These are phyloP conservation scores for Aaosphaeria arxii DNA, from an alignment of 2,329 filamentous ascomycete species.

Conservation along the genomic window DNA sequence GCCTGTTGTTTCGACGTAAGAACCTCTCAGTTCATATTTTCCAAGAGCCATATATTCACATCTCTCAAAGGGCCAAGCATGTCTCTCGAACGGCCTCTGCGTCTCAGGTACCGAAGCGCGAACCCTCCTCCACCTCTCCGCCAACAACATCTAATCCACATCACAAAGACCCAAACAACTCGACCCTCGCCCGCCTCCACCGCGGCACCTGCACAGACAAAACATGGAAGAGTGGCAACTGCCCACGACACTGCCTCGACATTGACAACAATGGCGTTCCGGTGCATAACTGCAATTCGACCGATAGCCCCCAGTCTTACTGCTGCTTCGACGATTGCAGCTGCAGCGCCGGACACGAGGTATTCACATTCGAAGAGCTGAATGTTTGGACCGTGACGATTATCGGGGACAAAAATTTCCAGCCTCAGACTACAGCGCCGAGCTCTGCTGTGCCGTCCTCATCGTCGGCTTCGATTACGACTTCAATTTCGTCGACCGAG, in stretches of 20 bases:
- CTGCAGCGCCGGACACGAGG: slow-evolving; percentile 16
- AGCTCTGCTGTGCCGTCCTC: slow-evolving; percentile 1
- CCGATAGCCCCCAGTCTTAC: slow-evolving; percentile 16
- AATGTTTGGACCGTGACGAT: slow-evolving; percentile 24
- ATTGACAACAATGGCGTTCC: slow-evolving; percentile 19
- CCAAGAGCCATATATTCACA: not conserved
- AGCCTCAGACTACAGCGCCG: slow-evolving; percentile 16
- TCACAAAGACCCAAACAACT: slow-evolving; percentile 15
- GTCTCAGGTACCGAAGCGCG: slow-evolving; percentile 11
- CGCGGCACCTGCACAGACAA: slow-evolving; percentile 26
- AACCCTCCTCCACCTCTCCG: not conserved
- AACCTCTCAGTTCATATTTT: not conserved
- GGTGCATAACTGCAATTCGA: slow-evolving; percentile 24
- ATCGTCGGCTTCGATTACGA: slow-evolving; percentile 1
- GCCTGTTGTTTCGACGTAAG: slow-evolving; percentile 21
- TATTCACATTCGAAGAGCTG: slow-evolving; percentile 14
- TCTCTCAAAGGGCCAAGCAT: slow-evolving; percentile 17
- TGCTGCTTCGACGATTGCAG: slow-evolving; percentile 26
- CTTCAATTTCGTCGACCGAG: not conserved
- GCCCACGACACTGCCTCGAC: slow-evolving; percentile 21
- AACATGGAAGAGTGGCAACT: slow-evolving; percentile 21
- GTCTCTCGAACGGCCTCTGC: slow-evolving; percentile 29
- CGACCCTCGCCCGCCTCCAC: slow-evolving; percentile 15
- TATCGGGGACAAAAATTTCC: slow-evolving; percentile 14
- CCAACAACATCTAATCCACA: not conserved